phyloP scores from a whole-genome alignment of 768 basidiomycete genomes.

The Phaffia australis region DNA sequence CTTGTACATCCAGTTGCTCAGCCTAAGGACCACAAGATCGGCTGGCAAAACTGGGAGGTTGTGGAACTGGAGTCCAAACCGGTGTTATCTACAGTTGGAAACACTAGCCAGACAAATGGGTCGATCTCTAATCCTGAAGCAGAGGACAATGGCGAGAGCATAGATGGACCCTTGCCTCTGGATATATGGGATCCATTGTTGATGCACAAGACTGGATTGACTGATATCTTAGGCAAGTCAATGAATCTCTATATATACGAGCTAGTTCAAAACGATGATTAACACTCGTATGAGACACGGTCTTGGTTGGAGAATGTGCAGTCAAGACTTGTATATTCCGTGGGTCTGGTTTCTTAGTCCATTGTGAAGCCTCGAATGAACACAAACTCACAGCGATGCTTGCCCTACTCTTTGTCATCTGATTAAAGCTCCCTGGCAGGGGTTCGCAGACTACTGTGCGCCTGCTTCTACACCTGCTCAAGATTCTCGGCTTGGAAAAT shows the following conservation, averaged over 20 bases:
- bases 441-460: conserved; percentile 50
- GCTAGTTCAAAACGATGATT: neutral
- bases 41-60: conserved; percentile 82
- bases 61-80: conserved; percentile 36
- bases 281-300: neutral
- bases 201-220: conserved; percentile 65
- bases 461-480: conserved; percentile 60
- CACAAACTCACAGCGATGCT: neutral
- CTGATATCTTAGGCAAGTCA: conserved; percentile 56
- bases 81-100: neutral
- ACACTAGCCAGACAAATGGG: too few relatives aligned
- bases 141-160: neutral
- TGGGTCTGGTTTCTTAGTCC: too few relatives aligned
- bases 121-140: too few relatives aligned
- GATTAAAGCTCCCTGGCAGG: conserved; percentile 41
- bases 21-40: conserved; percentile 51
- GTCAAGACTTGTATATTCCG: conserved; percentile 20
- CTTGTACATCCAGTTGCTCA: conserved; percentile 56
- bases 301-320: neutral
- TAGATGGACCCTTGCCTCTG: conserved; percentile 56
- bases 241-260: neutral
- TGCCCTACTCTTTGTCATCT: neutral
- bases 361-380: too few relatives aligned
- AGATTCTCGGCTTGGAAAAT: conserved; percentile 57
- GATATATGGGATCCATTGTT: conserved; percentile 69